Evolutionary conservation across 371 early-diverging fungal species (phyloP), one percentile per base, ranked within the genome.

Genomic region (Batkoa obscura): DNA sequence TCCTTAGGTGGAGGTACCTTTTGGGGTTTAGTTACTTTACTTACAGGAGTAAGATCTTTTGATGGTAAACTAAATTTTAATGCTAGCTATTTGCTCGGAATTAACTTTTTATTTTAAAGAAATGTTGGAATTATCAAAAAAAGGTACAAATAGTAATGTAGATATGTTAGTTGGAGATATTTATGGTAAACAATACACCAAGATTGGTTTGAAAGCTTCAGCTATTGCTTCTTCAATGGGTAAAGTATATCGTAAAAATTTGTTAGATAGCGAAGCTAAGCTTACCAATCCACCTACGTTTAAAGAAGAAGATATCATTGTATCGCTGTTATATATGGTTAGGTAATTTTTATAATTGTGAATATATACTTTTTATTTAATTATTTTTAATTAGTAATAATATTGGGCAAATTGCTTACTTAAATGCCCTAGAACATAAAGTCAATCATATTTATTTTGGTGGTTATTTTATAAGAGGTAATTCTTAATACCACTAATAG

Each of bases 1-100:
- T 90, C 91, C 78, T 74, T 96, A 56, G 97, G 97, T 47, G 97
- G 97, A 47, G 97, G 94, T 55, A 96, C 97, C n/a, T 72, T 94
- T 23, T 94, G 94, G 94, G 97, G 97, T 1, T 69, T 96, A 33
- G 66, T 91, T 54, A 80, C 88, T 2, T 63, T 92, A 53, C 68
- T 96, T 59, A 92, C 92, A 13, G 79, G 84, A 51, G 79, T 78
- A 35, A 70, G 71, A 59, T 79, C 83, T 17, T 96, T 91, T 63
- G 95, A 96, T 63, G 79, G 81, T 81, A 74, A 48, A 51, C 31
- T 34, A 13, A 43, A 17, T 41, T 8, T n/a, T n/a, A n/a, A n/a
- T n/a, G n/a, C n/a, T n/a, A n/a, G n/a, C n/a, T n/a, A n/a, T n/a
- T n/a, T n/a, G n/a, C n/a, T n/a, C n/a, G n/a, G n/a, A n/a, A n/a